A percentile compares a stretch with the other conserved stretches of the same genome.
Evolutionary conservation across 2,329 filamentous ascomycete genomes (phyloP).

Genomic region (Zymoseptoria passerinii): DNA sequence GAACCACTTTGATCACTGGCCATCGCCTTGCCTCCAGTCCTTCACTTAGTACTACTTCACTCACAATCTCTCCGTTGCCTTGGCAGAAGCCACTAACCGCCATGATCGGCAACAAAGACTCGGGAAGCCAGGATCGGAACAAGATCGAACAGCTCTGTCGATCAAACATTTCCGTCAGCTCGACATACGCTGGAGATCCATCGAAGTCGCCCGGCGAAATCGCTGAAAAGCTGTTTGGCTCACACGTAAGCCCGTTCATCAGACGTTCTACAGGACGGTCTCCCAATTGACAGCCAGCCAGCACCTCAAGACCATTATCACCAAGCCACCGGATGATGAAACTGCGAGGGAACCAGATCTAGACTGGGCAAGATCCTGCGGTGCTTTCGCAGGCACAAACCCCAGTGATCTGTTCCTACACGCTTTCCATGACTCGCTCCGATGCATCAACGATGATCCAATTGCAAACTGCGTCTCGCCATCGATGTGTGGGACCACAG

Average conservation of each 20-base stretch:
- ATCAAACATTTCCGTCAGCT: constrained; percentile 18
- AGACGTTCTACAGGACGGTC: background rate
- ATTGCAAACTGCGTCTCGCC: constrained; percentile 49
- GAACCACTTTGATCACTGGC: background rate
- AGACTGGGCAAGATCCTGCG: constrained; percentile 50
- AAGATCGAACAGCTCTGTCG: constrained; percentile 19
- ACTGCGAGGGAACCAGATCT: constrained; percentile 26
- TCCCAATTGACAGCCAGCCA: background rate
- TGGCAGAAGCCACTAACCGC: background rate
- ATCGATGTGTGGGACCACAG: constrained; percentile 51
- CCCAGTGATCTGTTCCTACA: constrained; percentile 62
- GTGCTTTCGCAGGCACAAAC: constrained; percentile 54
- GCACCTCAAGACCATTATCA: constrained; percentile 19
- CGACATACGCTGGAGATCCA: constrained; percentile 19
- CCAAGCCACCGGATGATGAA: constrained; percentile 6
- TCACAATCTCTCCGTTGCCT: background rate
- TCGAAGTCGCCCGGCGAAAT: constrained; percentile 21
- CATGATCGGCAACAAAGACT: constrained; percentile 6
- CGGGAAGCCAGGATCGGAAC: constrained; percentile 4
- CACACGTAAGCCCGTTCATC: constrained; percentile 12
- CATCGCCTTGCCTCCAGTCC: background rate
- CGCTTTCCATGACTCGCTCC: constrained; percentile 59
- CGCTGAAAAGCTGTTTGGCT: constrained; percentile 19
- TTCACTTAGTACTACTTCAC: background rate
- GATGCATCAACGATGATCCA: constrained; percentile 46